phyloP scores from a whole-genome alignment of 805 yeast species.

The Zygosaccharomyces kombuchaensis region DNA sequence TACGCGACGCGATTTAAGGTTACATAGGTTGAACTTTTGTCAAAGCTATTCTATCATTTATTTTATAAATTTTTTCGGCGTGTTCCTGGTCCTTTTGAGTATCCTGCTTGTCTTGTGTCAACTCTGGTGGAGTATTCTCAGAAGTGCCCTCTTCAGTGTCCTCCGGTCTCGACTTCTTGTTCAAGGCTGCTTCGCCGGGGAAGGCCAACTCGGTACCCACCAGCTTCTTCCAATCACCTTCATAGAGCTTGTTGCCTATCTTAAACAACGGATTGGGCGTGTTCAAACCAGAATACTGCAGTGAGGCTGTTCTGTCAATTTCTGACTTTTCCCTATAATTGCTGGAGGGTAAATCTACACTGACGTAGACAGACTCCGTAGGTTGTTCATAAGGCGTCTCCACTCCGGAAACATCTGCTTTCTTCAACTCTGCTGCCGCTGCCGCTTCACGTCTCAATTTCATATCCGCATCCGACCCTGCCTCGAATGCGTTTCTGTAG shows the following conservation, averaged over 20 bases:
- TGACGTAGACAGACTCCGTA: conserved; percentile 46
- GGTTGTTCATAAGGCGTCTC: conserved; percentile 34
- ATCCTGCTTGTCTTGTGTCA: not conserved
- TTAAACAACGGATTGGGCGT: conserved; percentile 52
- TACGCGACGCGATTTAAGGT: conserved; percentile 8
- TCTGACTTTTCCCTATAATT: conserved; percentile 30
- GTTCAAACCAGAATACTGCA: conserved; percentile 55
- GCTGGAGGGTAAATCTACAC: conserved; percentile 47
- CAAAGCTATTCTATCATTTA: conserved; percentile 27
- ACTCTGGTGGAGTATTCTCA: conserved; percentile 15
- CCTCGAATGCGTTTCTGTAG: conserved; percentile 71
- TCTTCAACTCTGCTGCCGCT: conserved; percentile 16
- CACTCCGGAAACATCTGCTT: conserved; percentile 17
- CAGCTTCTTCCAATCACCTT: conserved; percentile 70
- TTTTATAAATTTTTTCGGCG: conserved; percentile 29
- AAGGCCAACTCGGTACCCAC: conserved; percentile 69
- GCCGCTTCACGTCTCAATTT: conserved; percentile 43
- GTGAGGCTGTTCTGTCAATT: conserved; percentile 38
- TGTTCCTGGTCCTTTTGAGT: conserved; percentile 11
- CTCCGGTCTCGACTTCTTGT: conserved; percentile 12
- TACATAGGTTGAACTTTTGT: conserved; percentile 28
- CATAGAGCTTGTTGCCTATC: conserved; percentile 55
- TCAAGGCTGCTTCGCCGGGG: conserved; percentile 26
- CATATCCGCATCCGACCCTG: conserved; percentile 87
- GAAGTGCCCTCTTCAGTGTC: conserved; percentile 12